phyloP scores from a whole-genome alignment of 345 rosid species.

The Aegle marmelos region DNA sequence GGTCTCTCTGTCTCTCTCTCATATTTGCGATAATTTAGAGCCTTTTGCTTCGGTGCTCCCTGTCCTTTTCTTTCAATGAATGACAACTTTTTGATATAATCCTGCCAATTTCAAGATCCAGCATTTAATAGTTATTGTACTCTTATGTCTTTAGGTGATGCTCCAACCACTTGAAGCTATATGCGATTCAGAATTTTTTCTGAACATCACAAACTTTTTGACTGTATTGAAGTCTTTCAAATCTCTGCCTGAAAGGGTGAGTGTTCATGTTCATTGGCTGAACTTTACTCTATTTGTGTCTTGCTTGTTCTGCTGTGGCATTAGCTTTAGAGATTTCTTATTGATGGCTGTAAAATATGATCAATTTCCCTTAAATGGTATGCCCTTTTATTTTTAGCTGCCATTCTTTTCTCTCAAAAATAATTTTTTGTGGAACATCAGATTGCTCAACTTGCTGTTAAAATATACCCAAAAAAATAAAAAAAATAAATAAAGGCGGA shows the following conservation, averaged over 20 bases:
- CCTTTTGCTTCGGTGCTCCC: background rate
- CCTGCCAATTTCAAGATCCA: conserved; percentile 4
- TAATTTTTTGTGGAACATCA: background rate
- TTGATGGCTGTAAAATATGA: background rate
- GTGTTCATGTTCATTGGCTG: conserved; percentile 18
- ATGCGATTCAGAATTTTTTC: conserved; percentile 48
- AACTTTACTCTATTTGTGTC: background rate
- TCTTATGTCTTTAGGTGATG: conserved; percentile 41
- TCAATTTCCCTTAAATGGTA: background rate
- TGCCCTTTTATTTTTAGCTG: background rate
- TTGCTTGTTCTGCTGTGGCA: conserved; percentile 1
- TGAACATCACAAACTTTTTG: conserved; percentile 44
- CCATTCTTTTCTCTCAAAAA: background rate
- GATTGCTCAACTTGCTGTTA: background rate
- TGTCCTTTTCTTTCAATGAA: background rate
- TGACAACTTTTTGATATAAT: conserved; percentile 12
- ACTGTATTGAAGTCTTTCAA: conserved; percentile 44
- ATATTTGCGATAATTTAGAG: background rate
- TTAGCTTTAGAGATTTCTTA: background rate
- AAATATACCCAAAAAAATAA: too few species aligned
- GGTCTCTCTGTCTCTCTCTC: conserved; percentile 5
- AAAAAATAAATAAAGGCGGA: background rate
- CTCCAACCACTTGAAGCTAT: conserved; percentile 64
- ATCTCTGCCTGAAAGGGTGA: conserved; percentile 79
- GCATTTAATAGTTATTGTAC: background rate